Base-by-base conservation (phyloP, 129 eudicot genomes). In the Saposhnikovia divaricata region DNA sequence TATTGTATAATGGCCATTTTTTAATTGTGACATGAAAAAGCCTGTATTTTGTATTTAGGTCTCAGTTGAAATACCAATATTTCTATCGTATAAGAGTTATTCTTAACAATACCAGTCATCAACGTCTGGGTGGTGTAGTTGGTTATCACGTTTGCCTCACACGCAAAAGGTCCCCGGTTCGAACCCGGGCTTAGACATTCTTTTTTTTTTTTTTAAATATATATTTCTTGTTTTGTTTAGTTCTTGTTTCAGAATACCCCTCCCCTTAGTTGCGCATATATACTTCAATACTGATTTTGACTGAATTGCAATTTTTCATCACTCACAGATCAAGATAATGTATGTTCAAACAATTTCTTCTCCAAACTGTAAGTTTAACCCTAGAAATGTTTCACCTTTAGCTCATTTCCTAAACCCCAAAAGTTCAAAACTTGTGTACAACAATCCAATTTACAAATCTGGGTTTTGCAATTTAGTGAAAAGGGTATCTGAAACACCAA, bases 91-190 rank as follows among this genome's bases (percentile, higher is more conserved):
- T 53, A 16, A 19, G 1, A 5, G 0, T 14, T 16, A 50, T 16
- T 3, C 0, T 48, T 0, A 55, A 5, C 0, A 10, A 9, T 28
- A 28, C 1, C 0, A 37, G 9, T 2, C 23, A 70, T 1, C 59
- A 45, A 13, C 3, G 97, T 95, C 98, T 89, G 96, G 99, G 99
- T 95, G 99, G 99, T 90, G 97, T 92, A 95, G 98, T 95, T 82
- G 97, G 99, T 95, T 92, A 95, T 95, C 98, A 92, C 98, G 96
- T 91, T 95, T 89, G 98, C 90, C 98, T 95, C 98, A 92, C 98
- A 90, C 97, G 90, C 97, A 90, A 92, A 93, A 95, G 99, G 98
- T 95, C 99, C 97, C 97, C 93, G 92, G 97, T 90, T 95, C 97
- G 98, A 92, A 92, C 98, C 97, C 93, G 97, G 99, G 97, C 99